A percentile compares a stretch with the other conserved stretches of the same genome.
These are phyloP conservation scores for Plantago major DNA, from an alignment of 257 asterid species.

Conservation along the genomic window DNA sequence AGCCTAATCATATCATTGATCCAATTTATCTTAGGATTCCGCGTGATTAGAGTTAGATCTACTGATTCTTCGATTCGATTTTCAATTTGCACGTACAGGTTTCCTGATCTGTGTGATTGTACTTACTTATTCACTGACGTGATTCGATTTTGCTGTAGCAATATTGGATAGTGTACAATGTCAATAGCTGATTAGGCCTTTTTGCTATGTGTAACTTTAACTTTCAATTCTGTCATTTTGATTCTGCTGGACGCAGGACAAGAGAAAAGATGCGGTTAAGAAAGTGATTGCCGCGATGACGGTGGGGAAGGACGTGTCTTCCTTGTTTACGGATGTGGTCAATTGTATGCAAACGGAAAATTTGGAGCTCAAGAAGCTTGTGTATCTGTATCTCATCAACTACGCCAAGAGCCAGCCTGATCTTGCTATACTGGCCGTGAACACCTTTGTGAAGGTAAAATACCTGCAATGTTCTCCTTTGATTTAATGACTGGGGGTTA, in stretches of 20 bases:
- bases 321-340: conserved; percentile 97
- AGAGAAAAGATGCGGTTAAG: conserved; percentile 99
- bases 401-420: conserved; percentile 99
- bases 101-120: conserved; percentile 15
- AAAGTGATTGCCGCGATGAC: conserved; percentile 99
- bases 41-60: conserved; percentile 39
- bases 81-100: conserved; percentile 16
- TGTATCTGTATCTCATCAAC: conserved; percentile 91
- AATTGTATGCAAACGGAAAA: conserved; percentile 99
- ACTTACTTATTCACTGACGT: conserved; percentile 3
- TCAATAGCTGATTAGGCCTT: no score
- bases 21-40: conserved; percentile 22
- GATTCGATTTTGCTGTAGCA: conserved; percentile 15
- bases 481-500: neutral
- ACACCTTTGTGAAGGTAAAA: conserved; percentile 92
- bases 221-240: no score
- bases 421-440: conserved; percentile 97
- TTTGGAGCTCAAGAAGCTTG: conserved; percentile 96
- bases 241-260: conserved; percentile 50
- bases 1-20: neutral
- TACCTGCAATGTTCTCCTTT: conserved; percentile 10
- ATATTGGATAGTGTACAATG: neutral
- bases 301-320: conserved; percentile 97
- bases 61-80: conserved; percentile 11
- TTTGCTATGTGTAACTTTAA: no score